Base-by-base conservation (phyloP, 2,329 filamentous ascomycete genomes). In the Cordyceps cateniannulata region DNA sequence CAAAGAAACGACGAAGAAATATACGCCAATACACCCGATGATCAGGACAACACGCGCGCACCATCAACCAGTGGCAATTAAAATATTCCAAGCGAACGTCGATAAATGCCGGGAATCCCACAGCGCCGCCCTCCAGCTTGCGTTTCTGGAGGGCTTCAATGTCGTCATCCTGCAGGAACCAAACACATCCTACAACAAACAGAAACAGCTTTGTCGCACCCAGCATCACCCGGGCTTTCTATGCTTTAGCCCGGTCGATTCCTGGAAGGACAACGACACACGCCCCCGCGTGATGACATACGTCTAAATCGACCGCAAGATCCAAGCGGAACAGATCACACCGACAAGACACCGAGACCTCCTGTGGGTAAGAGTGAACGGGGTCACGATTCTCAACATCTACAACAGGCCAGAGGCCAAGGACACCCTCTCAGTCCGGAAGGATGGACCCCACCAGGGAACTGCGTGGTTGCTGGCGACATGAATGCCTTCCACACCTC, bases 61-160 rank as follows among this genome's bases (percentile, higher is more conserved):
- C 14, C 8, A 20, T 22, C 10, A 42, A 20, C 32, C 18, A 58
- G 25, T 58, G 9, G 50, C 12, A 42, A 58, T 58, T n/a, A 58
- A 50, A 44, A 58, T 50, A 20, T 58, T 58, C 16, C n/a, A 58
- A 35, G 45, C 20, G 38, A 58, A 58, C 20, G 18, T 58, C 5
- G 25, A 58, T 20, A 58, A 58, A 12, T 14, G 45, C 18, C 27
- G 40, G 22, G 45, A 58, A 58, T 9, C 29, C 8, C 18, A 58
- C 22, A 50, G 32, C 18, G 20, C 45, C 16, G 16, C 55, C 55
- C 55, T 58, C 32, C 14, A 58, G 45, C 32, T 58, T 44, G n/a
- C n/a, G 16, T 58, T 49, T 22, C 29, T 50, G 20, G 45, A 58
- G 55, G 55, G 55, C 45, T 58, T n/a, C 22, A 58, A 58, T 20